Evolutionary conservation across 2,329 filamentous ascomycete species (phyloP).

Genomic region (Fusarium verrucosum): DNA sequence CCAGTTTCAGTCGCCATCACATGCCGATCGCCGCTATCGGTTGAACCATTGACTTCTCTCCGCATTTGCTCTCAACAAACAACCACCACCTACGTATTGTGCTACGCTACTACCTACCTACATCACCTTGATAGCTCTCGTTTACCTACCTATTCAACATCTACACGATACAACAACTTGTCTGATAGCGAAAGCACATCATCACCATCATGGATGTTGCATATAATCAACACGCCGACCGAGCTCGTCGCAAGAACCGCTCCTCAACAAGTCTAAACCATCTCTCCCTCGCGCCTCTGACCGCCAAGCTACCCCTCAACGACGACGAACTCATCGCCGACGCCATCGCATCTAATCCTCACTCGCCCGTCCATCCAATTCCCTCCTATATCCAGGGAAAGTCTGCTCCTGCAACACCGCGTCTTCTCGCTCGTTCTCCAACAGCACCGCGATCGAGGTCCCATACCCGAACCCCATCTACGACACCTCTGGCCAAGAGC

Average conservation of each 20-base stretch:
- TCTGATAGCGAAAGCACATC: neutral
- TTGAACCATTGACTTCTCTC: conserved; percentile 29
- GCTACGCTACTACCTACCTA: conserved; percentile 8
- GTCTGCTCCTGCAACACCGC: conserved; percentile 71
- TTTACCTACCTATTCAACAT: conserved; percentile 3
- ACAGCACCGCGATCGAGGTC: conserved; percentile 60
- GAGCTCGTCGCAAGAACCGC: conserved; percentile 65
- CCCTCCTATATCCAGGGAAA: conserved; percentile 68
- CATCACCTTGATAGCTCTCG: neutral
- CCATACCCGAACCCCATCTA: conserved; percentile 54
- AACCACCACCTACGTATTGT: conserved; percentile 1
- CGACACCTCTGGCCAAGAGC: conserved; percentile 65
- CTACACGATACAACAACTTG: neutral
- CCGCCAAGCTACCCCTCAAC: conserved; percentile 66
- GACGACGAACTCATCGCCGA: conserved; percentile 61
- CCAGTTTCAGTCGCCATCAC: conserved; percentile 30
- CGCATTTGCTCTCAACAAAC: conserved; percentile 23
- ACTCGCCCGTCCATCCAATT: conserved; percentile 44
- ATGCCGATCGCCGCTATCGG: conserved; percentile 35
- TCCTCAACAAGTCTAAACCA: conserved; percentile 68
- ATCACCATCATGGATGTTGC: conserved; percentile 62
- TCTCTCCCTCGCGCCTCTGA: conserved; percentile 71
- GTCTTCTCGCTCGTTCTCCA: conserved; percentile 67
- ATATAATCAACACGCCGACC: conserved; percentile 68
- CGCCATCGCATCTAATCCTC: conserved; percentile 28